phyloP scores from a whole-genome alignment of 2,329 filamentous ascomycete genomes.

The Penicillium sp. region DNA sequence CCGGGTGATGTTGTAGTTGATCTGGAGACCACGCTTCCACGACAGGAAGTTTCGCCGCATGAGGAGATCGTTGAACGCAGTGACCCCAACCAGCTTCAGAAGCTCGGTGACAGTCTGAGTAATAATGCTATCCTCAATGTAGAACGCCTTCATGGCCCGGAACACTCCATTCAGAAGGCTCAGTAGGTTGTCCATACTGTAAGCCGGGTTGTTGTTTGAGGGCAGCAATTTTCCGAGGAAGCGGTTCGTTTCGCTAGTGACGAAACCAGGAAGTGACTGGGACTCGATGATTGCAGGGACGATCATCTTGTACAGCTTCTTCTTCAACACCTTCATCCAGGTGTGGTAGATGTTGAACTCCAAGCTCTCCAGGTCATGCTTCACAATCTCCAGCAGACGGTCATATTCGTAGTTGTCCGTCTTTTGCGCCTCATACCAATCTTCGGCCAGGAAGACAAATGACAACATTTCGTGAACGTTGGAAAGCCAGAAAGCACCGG shows the following conservation, averaged over 20 bases:
- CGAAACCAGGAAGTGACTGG: slow-evolving; percentile 95
- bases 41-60: slow-evolving; percentile 98
- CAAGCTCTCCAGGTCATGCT: slow-evolving; percentile 95
- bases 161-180: slow-evolving; percentile 96
- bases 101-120: slow-evolving; percentile 95
- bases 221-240: slow-evolving; percentile 97
- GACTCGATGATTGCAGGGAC: slow-evolving; percentile 99
- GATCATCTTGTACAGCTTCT: slow-evolving; percentile 99
- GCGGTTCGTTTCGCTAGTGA: slow-evolving; percentile 96
- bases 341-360: slow-evolving; percentile 99
- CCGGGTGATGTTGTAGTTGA: slow-evolving; percentile 99
- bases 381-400: slow-evolving; percentile 94
- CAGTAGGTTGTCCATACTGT: slow-evolving; percentile 98
- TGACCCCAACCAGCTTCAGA: slow-evolving; percentile 89
- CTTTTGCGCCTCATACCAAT: slow-evolving; percentile 99
- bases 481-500: slow-evolving; percentile 96
- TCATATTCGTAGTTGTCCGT: slow-evolving; percentile 99
- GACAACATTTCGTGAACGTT: slow-evolving; percentile 99
- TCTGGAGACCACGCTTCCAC: slow-evolving; percentile 98
- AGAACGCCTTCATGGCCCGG: slow-evolving; percentile 98
- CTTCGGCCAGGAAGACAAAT: slow-evolving; percentile 97
- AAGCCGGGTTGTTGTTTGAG: slow-evolving; percentile 87
- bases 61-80: slow-evolving; percentile 95
- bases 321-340: slow-evolving; percentile 99
- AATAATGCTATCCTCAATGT: slow-evolving; percentile 93